Conservation (phyloP, 495 filamentous ascomycete species). For the Penicillium canescens region DNA sequence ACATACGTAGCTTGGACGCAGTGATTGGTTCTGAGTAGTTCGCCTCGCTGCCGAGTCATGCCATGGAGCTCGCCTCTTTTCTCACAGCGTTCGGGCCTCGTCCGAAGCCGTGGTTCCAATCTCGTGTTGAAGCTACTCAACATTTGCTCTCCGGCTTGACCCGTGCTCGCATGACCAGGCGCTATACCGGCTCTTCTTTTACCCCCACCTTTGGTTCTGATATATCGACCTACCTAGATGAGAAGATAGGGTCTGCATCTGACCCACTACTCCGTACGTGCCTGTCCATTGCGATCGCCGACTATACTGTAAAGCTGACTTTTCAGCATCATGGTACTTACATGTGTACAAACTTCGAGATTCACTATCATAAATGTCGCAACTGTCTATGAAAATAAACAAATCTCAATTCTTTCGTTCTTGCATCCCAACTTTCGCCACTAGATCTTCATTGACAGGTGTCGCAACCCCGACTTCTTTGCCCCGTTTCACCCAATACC, state of each 20-base stretch:
- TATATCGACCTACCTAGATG: background rate
- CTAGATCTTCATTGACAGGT: conserved; percentile 9
- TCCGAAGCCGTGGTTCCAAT: background rate
- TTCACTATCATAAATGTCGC: background rate
- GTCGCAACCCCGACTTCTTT: conserved; percentile 51
- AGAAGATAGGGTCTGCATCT: no score
- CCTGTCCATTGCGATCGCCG: background rate
- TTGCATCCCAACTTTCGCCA: conserved; percentile 4
- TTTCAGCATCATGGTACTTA: background rate
- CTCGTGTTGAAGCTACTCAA: background rate
- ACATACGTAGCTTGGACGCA: no score
- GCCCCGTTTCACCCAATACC: conserved; percentile 62
- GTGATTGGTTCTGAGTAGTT: no score
- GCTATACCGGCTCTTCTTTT: background rate
- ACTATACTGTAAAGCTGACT: background rate
- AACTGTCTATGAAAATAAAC: background rate
- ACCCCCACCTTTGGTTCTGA: background rate
- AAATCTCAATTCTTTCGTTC: background rate
- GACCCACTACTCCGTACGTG: background rate
- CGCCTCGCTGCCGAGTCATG: no score
- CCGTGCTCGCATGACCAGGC: background rate
- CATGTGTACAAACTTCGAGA: background rate
- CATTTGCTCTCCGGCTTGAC: background rate
- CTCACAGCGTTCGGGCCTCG: background rate
- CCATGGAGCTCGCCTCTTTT: background rate